Evolutionary conservation across 805 yeast genomes (phyloP), one percentile per base, ranked within the genome.

Genomic region (Saccharomycopsis malanga): DNA sequence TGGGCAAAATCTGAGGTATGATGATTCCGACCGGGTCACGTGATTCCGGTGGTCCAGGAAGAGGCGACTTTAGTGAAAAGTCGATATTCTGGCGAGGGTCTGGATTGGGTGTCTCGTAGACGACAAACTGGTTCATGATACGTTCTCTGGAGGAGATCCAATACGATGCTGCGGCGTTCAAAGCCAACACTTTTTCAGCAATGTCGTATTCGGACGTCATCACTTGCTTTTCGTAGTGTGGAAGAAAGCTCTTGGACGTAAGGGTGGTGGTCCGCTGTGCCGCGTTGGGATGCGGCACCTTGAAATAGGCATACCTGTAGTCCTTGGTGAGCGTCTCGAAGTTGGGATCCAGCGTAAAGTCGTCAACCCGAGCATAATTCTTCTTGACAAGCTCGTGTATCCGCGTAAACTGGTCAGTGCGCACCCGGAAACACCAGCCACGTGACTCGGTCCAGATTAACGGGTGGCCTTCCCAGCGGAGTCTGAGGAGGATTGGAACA

Each of bases 131-230:
- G 17, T 76, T 76, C 65, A 67, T 72, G 27, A 93, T 87, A 48
- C 99, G 72, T 54, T 82, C 88, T 52, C 99, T 72, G 10, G 91
- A 79, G 12, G 96, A 84, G 57, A 84, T 77, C 99, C 99, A 93
- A 63, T 93, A 93, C 6, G 96, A 79, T 32, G 93, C 87, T 10
- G 81, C 69, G 0, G 87, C 79, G 52, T 87, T 87, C 57, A 86
- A 71, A n/a, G 76, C 69, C 39, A 93, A 67, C 2, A 95, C 95
- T 48, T 84, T 83, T 47, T 73, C 72, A 0, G 98, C 97, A 47
- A 77, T 67, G 12, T 75, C 74, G 46, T 76, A 82, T 50, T 79
- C 79, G 0, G 97, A 87, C 1, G 82, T 73, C 45, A 93, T 62
- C 0, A 78, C 64, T 0, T 85, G 88, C 46, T 79, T 76, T 53